A percentile compares a stretch with the other conserved stretches of the same genome.
phyloP scores from a whole-genome alignment of 495 filamentous ascomycete genomes.

The Clavariopsis aquatica region DNA sequence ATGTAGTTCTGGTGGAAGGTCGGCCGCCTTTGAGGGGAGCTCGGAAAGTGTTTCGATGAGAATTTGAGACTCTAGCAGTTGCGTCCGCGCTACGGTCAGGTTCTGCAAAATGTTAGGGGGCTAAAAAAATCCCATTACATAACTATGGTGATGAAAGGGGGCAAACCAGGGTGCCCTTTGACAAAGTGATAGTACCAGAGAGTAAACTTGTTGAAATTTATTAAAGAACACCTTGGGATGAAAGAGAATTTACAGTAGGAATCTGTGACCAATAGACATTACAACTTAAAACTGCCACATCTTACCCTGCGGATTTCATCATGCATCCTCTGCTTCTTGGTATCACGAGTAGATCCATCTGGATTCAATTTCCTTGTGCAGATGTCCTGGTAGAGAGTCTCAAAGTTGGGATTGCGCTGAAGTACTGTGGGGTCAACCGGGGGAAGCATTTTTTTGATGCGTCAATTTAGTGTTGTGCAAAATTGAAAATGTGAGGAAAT shows the following conservation, averaged over 20 bases:
- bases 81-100: conserved; percentile 18
- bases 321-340: conserved; percentile 40
- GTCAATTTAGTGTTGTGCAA: background rate
- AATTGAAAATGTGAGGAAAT: no score
- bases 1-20: conserved; percentile 35
- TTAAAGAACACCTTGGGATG: no score
- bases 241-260: no score
- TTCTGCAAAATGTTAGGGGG: conserved; percentile 19
- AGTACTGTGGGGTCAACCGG: conserved; percentile 40
- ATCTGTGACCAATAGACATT: no score
- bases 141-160: background rate
- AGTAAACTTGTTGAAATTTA: no score
- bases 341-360: conserved; percentile 44
- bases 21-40: conserved; percentile 30
- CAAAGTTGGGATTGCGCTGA: conserved; percentile 45
- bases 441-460: conserved; percentile 40
- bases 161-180: no score
- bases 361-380: conserved; percentile 41
- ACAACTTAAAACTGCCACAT: background rate
- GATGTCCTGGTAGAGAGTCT: conserved; percentile 44
- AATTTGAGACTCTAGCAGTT: conserved; percentile 16
- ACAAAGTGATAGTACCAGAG: no score
- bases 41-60: conserved; percentile 26
- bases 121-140: background rate
- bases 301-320: conserved; percentile 39